Base-by-base conservation (phyloP, 179 eudicot genomes). In the Silene vulgaris region DNA sequence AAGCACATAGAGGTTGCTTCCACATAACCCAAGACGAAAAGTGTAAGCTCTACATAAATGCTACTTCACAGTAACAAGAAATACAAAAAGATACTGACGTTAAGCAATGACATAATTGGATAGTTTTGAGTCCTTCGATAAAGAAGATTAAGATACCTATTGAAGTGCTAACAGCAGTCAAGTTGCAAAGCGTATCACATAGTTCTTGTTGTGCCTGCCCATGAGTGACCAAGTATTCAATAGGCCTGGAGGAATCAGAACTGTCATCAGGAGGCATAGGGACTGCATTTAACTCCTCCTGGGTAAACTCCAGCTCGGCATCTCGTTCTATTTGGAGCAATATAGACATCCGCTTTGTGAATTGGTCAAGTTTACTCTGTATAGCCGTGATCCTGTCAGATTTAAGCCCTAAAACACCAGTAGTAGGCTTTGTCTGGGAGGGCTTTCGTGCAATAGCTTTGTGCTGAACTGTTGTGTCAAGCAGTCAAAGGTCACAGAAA, bases 101-200 rank as follows among this genome's bases (percentile, higher is more conserved):
- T 48, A 35, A 57, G 77, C 8, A 28, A 69, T 20, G 12, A 32
- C 69, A 65, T 32, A 32, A 1, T 32, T 68, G 35, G 20, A 26
- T 14, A 61, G 50, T 30, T 30, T 35, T 69, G n/a, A 40, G 52
- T 30, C 37, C 21, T 40, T 3, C 73, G 76, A 77, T n/a, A 60
- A 52, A 54, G 68, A 29, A 59, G 76, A 12, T 48, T 50, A 71
- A 23, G 35, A 32, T 74, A 89, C 97, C 97, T 76, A 86, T 91
- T 61, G 84, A 90, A 71, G 96, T 85, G 88, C 90, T 89, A 79
- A 88, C 88, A 66, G 92, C 95, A 72, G 26, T 78, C 77, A 91
- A 83, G 79, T 91, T 91, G 87, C 92, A 91, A 64, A 91, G 86
- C 72, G 97, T 91, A 77, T 91, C 96, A 72, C 97, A 91, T 45